Evolutionary conservation across 164 flowering plant genomes (phyloP), one percentile per base, ranked within the genome.

Genomic region (Akebia trifoliata): DNA sequence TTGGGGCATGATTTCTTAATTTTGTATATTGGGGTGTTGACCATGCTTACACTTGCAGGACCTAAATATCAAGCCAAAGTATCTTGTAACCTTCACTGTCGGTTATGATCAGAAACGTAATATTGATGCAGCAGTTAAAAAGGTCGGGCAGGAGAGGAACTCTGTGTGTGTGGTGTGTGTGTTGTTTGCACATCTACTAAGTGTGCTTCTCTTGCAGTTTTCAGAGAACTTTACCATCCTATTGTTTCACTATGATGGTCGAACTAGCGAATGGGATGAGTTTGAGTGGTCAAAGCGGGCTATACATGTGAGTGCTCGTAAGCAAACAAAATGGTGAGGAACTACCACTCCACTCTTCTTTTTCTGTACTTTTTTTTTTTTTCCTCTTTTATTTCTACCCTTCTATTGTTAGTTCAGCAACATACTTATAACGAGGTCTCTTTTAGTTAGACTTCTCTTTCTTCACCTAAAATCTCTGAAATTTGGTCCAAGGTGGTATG

Each of bases 241-340:
- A 59, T 75, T 92, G 21, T 92, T 92, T 68, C 98, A 92, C 64
- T 92, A 92, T 61, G 98, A 92, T 70, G 95, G 90, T 4, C 77
- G 67, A 39, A 79, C 87, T 29, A 77, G 74, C 24, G 97, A 89
- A 70, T 92, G 98, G 98, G 87, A 92, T 57, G 90, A 92, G 59
- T 87, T 85, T 72, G 97, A 87, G 79, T 92, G 98, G 98, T 87
- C 97, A 26, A 82, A 80, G 69, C 56, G 65, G 12, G 98, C 94
- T 47, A 82, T 92, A 50, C 98, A 92, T 64, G 78, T 92, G 40
- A 89, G 91, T 59, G 90, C 44, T 22, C 65, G 25, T 18, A 92
- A 78, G 69, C 98, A 92, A 69, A 84, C 95, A 2, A 92, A 92
- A 79, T 92, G 98, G 98, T 92, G 59, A 74, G 74, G 12, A 56